Evolutionary conservation across 1,284 basidiomycete species (phyloP), one percentile per base, ranked within the genome.

Genomic region (Phaffia rhodozyma): DNA sequence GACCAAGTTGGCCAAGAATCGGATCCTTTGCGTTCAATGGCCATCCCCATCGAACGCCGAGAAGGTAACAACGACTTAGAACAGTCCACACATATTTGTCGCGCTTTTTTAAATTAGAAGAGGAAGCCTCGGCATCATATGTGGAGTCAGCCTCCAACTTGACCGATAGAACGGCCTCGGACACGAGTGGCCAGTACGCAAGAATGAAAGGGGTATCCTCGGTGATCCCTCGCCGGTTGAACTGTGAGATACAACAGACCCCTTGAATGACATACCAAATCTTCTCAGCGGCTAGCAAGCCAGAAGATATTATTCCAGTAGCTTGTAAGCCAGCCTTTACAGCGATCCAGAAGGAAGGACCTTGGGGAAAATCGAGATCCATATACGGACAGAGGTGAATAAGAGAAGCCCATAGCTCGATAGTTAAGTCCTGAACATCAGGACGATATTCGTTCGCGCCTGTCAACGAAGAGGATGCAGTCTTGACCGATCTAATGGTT

Each of bases 11-110:
- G 68, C 81, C 78, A 71, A 91, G 81, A 70, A 91, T 76, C 29
- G 65, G 71, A 5, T 82, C 80, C 0, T 83, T 81, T 50, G 84
- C 80, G 51, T 81, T 78, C 43, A 89, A 78, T 25, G 73, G 73
- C 90, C 92, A 96, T 27, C 79, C 72, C 89, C 90, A 97, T 29
- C 79, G 78, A 23, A 81, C 78, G 67, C 80, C 82, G 54, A 97
- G 76, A 20, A 84, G 77, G 63, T 86, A 82, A 72, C 89, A 91
- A 21, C 93, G 82, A 1, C 81, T 81, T 32, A 87, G 79, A 61
- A 94, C 78, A 7, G 86, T 75, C 11, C 82, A 83, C 62, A 93
- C 78, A 71, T 94, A 96, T 16, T 80, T 76, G 71, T 94, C 90
- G 13, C 86, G 82, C 54, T 83, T 83, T 56, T 76, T 78, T 6